Evolutionary conservation across 257 asterid genomes (phyloP).

Genomic region (Solanum bukasovii): DNA sequence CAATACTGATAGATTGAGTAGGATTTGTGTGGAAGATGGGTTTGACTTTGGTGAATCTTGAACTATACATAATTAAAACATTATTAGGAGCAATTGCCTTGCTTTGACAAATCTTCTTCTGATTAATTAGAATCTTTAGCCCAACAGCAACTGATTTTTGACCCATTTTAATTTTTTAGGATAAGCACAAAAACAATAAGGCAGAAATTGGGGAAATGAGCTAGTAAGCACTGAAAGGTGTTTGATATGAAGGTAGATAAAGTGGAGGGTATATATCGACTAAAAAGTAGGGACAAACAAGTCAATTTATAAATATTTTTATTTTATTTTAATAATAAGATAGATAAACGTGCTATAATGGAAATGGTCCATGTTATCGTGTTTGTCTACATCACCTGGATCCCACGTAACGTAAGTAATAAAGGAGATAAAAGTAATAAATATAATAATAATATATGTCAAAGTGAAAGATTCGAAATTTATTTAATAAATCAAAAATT

Average conservation of each 20-base stretch:
- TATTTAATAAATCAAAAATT: no score
- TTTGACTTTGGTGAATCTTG: not conserved
- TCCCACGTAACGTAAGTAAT: not conserved
- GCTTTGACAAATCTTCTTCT: not conserved
- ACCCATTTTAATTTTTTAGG: not conserved
- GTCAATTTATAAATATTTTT: not conserved
- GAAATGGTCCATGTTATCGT: not conserved
- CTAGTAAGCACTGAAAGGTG: not conserved
- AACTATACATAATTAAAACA: not conserved
- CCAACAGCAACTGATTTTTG: not conserved
- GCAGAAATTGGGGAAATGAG: not conserved
- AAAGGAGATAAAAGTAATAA: no score
- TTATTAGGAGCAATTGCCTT: not conserved
- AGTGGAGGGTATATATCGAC: not conserved
- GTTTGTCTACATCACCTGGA: not conserved
- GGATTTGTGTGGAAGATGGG: not conserved
- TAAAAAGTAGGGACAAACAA: not conserved
- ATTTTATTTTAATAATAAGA: not conserved
- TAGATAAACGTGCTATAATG: not conserved
- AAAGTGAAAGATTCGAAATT: no score
- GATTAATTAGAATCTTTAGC: not conserved
- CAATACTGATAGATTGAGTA: not conserved
- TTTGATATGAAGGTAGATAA: not conserved
- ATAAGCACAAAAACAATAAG: not conserved
- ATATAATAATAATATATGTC: no score